Evolutionary conservation across 1,284 basidiomycete genomes (phyloP), one percentile per base, ranked within the genome.

Genomic region (Golubevia pallescens): DNA sequence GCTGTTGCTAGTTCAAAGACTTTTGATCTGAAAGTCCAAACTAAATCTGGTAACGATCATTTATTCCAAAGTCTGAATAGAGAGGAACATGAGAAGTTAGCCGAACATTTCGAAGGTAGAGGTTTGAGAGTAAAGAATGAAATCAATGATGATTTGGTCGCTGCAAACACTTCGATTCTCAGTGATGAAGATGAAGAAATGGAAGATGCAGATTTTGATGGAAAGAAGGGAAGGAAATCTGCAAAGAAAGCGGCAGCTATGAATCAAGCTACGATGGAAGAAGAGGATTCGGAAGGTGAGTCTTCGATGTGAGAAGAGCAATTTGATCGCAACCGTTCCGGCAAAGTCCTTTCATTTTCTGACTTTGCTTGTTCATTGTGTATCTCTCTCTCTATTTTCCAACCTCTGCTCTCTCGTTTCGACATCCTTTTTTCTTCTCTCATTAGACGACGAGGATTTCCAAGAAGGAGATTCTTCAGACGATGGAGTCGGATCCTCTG

Each of bases 91-190:
- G 78, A 83, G 52, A 63, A 70, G 24, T 69, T 85, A 42, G 78
- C 77, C 61, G 73, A 67, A 19, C 75, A 76, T 71, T 77, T 85
- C 57, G 67, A 66, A 14, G 76, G 75, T n/a, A 70, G 73, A 58
- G 81, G 79, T 71, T 67, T 85, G 28, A 65, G 78, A 52, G 62
- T 84, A 62, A 85, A 85, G 78, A 85, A 81, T 70, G 82, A 85
- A 73, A 78, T 85, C 65, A 72, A 66, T 3, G 79, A 81, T 55
- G 75, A 77, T 57, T 71, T 73, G 1, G 72, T 71, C 0, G 79
- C 70, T 1, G 78, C 75, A 0, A 64, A 59, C 16, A 77, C 72
- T 0, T 67, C 69, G 3, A 67, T 78, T 53, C 67, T 77, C 8
- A 71, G 70, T 63, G 80, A 83, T 21, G 80, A 84, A 32, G 81